Conservation (phyloP, 768 basidiomycete genomes). For the Russula vinacea region DNA sequence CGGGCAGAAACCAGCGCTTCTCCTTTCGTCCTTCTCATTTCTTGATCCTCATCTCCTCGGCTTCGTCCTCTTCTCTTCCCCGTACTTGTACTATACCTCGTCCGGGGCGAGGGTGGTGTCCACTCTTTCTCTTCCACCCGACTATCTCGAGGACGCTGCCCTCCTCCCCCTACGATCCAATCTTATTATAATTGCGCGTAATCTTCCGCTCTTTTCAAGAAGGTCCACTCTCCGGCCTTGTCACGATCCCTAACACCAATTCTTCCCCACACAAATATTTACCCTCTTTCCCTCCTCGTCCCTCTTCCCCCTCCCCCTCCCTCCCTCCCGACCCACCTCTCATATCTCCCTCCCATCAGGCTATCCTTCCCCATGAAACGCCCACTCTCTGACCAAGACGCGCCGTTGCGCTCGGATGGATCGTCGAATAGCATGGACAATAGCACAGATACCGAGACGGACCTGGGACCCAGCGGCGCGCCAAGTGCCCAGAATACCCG, state of each 20-base stretch:
- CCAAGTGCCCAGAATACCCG: conserved; percentile 38
- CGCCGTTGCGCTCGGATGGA: conserved; percentile 24
- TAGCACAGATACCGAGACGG: conserved; percentile 59
- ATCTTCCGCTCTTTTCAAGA: conserved; percentile 25
- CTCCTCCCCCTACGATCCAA: conserved; percentile 15
- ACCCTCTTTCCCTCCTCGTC: background rate
- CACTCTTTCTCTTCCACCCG: conserved; percentile 2
- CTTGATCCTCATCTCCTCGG: conserved; percentile 1
- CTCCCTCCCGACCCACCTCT: background rate
- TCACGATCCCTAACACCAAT: conserved; percentile 22
- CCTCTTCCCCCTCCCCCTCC: background rate
- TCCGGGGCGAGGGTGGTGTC: conserved; percentile 20
- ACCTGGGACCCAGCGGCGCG: conserved; percentile 43
- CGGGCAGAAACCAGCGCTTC: conserved; percentile 11
- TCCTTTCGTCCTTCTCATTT: conserved; percentile 11
- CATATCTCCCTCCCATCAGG: background rate
- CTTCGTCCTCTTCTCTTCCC: conserved; percentile 4
- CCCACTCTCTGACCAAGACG: conserved; percentile 24
- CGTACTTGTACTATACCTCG: conserved; percentile 10
- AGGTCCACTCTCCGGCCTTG: conserved; percentile 17
- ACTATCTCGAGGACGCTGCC: conserved; percentile 15
- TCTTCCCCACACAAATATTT: conserved; percentile 11
- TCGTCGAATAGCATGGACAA: conserved; percentile 37
- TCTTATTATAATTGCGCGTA: conserved; percentile 24
- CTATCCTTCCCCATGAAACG: conserved; percentile 12